Evolutionary conservation across 352 stramenopile genomes (phyloP).

Genomic region (Phytophthora boehmeriae): DNA sequence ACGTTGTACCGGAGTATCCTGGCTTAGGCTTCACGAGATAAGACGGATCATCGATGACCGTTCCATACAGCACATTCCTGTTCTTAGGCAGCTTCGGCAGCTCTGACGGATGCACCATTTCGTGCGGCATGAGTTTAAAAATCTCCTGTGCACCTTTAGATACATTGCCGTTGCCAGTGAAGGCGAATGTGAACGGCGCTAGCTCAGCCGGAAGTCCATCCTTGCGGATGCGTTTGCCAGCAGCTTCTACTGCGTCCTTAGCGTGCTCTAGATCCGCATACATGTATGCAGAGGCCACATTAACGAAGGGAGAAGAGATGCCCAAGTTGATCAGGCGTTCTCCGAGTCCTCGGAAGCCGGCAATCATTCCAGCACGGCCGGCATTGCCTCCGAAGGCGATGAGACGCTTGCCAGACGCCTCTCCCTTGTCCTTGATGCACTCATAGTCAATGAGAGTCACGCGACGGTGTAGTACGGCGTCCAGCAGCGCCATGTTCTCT

Average conservation of each 20-base stretch:
- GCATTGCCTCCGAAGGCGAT: constrained; percentile 96
- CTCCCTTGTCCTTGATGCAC: constrained; percentile 91
- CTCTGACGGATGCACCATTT: constrained; percentile 91
- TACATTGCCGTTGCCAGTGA: constrained; percentile 96
- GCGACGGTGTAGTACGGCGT: constrained; percentile 90
- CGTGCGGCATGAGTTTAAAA: constrained; percentile 94
- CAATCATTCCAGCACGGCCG: constrained; percentile 94
- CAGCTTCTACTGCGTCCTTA: constrained; percentile 81
- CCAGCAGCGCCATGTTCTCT: constrained; percentile 95
- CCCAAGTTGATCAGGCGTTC: constrained; percentile 93
- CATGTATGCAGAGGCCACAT: constrained; percentile 94
- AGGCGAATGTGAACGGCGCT: constrained; percentile 89
- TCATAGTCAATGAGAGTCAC: constrained; percentile 97
- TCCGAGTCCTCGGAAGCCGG: constrained; percentile 93
- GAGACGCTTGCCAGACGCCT: constrained; percentile 78
- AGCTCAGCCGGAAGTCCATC: constrained; percentile 84
- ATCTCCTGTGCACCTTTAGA: constrained; percentile 95
- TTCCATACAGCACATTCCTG: constrained; percentile 77
- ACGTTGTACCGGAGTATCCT: constrained; percentile 16
- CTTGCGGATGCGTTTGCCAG: constrained; percentile 81
- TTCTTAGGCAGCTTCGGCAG: constrained; percentile 72
- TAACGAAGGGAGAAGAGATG: constrained; percentile 95
- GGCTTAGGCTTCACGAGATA: constrained; percentile 71
- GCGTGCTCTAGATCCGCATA: constrained; percentile 91
- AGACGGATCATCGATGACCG: constrained; percentile 70